Base-by-base conservation (phyloP, 306 rosid species). In the Quillaja saponaria region DNA sequence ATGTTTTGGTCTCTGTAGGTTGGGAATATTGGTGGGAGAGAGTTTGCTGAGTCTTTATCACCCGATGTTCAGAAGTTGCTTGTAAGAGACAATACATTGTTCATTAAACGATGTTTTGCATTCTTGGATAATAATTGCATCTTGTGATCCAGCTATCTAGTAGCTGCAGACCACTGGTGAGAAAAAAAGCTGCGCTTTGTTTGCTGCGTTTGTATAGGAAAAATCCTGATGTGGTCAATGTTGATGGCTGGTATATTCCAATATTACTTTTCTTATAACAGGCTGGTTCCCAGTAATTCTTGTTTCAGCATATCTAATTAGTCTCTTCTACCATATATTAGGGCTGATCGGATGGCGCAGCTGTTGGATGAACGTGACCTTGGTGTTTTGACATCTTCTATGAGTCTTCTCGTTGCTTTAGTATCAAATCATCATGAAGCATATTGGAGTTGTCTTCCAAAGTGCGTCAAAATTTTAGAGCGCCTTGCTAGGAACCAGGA, bases 21-120 rank as follows among this genome's bases (percentile, higher is more conserved):
- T 83, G 99, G 99, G 70, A 94, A 94, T 84, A 94, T 94, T 75
- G 99, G 99, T n/a, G 99, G 99, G 35, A 86, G 99, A 80, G 99
- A 94, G 65, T 94, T 94, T 55, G 97, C 99, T 0, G 99, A 94
- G 90, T 94, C 99, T 19, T 89, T 94, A 73, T 95, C 99, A 57
- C 97, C 97, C 41, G 99, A 94, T 80, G 99, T 94, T 28, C 97
- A 89, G 58, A 94, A 89, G 82, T 67, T 94, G 67, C 87, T 89
- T 84, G 99, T 94, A 87, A 78, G 90, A 58, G 76, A 58, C 69
- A 37, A 10, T 45, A 64, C 50, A 31, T 12, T 55, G 13, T 28
- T 45, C 3, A 31, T 60, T 49, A 25, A 19, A 55, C 46, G 20
- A 54, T 49, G 39, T 47, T 17, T 60, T 55, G 21, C 19, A 14